These are phyloP conservation scores for Parastagonospora avenae DNA, from an alignment of 2,329 filamentous ascomycete species.

Conservation along the genomic window DNA sequence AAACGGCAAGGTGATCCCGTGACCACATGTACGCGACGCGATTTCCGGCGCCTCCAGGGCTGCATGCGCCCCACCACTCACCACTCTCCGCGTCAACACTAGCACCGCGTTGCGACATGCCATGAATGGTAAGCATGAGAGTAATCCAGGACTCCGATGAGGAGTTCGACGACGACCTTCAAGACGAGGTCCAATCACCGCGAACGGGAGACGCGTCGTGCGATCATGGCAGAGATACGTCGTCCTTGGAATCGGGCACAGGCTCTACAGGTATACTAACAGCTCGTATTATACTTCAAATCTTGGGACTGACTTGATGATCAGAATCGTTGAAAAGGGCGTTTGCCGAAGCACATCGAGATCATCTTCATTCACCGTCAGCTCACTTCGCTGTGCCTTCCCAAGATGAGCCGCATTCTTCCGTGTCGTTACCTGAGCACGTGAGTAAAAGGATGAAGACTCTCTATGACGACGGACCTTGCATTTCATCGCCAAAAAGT, in stretches of 20 bases:
- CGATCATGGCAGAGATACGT: not conserved
- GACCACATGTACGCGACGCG: not conserved
- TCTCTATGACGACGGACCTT: conserved; percentile 8
- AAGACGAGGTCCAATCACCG: conserved; percentile 11
- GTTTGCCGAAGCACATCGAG: conserved; percentile 32
- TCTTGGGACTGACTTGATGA: not conserved
- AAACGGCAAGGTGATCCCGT: not conserved
- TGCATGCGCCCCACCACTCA: too few species aligned
- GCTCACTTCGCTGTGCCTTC: not conserved
- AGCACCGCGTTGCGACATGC: not conserved
- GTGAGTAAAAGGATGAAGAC: conserved; percentile 31
- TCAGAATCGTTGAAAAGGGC: conserved; percentile 30
- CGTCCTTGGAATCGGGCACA: conserved; percentile 19
- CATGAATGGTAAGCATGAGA: conserved; percentile 24
- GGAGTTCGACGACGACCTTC: conserved; percentile 40
- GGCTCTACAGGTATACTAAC: conserved; percentile 36
- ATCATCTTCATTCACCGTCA: conserved; percentile 26
- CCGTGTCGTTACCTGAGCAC: conserved; percentile 23
- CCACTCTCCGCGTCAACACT: too few species aligned
- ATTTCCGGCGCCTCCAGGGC: not conserved
- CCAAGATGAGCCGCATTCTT: conserved; percentile 22
- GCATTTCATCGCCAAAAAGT: not conserved
- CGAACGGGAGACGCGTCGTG: conserved; percentile 21
- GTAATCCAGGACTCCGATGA: conserved; percentile 47
- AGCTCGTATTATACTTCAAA: not conserved